Evolutionary conservation across 2,329 filamentous ascomycete genomes (phyloP), one percentile per base, ranked within the genome.

Genomic region (Thelonectria rubi): DNA sequence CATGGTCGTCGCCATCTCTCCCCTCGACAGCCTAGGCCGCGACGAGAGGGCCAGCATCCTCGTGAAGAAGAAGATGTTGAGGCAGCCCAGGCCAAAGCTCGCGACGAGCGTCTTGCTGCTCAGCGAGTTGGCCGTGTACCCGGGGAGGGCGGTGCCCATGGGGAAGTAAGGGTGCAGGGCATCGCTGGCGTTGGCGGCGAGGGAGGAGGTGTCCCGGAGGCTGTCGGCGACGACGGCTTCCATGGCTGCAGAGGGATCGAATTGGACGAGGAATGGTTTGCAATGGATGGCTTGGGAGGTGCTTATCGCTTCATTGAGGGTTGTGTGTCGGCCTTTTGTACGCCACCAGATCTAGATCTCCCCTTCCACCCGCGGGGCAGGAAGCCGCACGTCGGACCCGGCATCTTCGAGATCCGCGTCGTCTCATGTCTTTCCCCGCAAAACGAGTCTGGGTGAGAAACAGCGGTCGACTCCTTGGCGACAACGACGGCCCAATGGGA

Each of bases 121-220:
- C 72, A 84, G 82, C 61, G 88, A 84, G 74, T 94, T 94, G 68
- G 88, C 84, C 45, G 87, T 77, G 76, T 91, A 93, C 62, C 81
- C 84, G 3, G 82, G 77, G 60, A 94, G 85, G 17, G 81, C 77
- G 39, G 87, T 83, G 55, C 87, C 84, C 20, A 88, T 72, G 5
- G 91, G 91, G 72, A 90, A 93, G 78, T 91, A 94, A 1, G 90
- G 90, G 74, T 93, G 89, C 17, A 51, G 39, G 70, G 65, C 0
- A 43, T 21, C n/a, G 54, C 58, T 2, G 21, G 52, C 3, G 67
- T 67, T 20, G 58, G 26, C 26, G 26, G 10, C 5, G n/a, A n/a
- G n/a, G n/a, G n/a, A n/a, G 26, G 26, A 30, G 26, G 4, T 8
- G 7, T 30, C 26, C 5, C 26, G 5, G 2, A 9, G 26, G 8